These are phyloP conservation scores for Aspergillus calidoustus DNA, from an alignment of 2,329 filamentous ascomycete species.

Conservation along the genomic window DNA sequence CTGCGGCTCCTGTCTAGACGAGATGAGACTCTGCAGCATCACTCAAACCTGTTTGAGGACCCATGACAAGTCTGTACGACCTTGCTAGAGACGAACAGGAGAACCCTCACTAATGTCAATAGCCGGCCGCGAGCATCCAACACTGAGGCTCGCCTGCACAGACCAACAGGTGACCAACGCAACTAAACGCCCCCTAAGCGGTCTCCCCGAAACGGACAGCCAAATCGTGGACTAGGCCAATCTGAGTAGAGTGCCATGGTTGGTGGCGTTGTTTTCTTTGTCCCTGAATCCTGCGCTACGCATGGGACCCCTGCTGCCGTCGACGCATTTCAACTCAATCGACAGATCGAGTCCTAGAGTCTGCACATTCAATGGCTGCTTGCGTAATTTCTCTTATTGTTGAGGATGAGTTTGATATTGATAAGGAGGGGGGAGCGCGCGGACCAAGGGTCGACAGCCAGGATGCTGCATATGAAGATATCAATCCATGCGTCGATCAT, in stretches of 20 bases:
- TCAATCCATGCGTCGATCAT: background rate
- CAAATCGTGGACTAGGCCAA: background rate
- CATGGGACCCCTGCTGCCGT: no score
- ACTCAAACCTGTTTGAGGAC: no score
- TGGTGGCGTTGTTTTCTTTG: background rate
- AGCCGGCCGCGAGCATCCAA: no score
- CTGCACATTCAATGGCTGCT: background rate
- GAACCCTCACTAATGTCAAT: no score
- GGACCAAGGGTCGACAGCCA: background rate
- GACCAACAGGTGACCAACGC: no score
- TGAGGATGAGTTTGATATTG: background rate
- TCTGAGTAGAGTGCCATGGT: background rate
- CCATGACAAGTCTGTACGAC: no score
- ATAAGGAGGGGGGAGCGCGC: background rate
- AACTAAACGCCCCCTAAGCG: no score
- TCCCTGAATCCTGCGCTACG: background rate
- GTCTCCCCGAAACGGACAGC: background rate
- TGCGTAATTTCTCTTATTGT: background rate
- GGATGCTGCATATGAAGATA: background rate
- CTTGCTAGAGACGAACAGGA: no score
- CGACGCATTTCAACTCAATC: background rate
- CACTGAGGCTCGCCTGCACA: no score
- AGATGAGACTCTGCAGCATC: no score
- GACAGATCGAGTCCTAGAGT: background rate
- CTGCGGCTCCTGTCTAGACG: no score